These are phyloP conservation scores for Gossypium australe DNA, from an alignment of 345 rosid genomes.

Conservation along the genomic window DNA sequence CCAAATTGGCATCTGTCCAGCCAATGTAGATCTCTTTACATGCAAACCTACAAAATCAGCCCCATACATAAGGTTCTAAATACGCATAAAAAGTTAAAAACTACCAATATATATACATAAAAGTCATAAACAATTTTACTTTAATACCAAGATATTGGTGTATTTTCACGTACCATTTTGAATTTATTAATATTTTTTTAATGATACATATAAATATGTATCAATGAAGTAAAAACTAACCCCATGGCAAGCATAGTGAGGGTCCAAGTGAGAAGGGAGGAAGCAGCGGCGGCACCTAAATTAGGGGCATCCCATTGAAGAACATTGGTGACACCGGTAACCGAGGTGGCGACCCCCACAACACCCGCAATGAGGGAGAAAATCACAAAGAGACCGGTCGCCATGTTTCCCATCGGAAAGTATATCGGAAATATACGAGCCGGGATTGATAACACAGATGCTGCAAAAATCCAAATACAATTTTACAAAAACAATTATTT, in stretches of 20 bases:
- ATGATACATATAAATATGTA: not conserved
- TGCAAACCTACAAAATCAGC: constrained; percentile 30
- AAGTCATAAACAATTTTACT: too few species aligned
- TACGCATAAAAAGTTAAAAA: too few species aligned
- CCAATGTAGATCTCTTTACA: not conserved
- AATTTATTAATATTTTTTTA: too few species aligned
- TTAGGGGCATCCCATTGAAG: constrained; percentile 39
- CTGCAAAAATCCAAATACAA: constrained; percentile 29
- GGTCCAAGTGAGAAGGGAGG: constrained; percentile 54
- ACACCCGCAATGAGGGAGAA: constrained; percentile 72
- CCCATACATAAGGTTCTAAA: not conserved
- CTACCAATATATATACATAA: too few species aligned
- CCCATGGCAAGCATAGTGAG: constrained; percentile 86
- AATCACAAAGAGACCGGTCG: constrained; percentile 65
- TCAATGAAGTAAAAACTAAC: constrained; percentile 23
- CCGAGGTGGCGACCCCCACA: constrained; percentile 69
- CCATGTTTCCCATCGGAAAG: constrained; percentile 85
- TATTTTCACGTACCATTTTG: too few species aligned
- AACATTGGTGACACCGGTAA: constrained; percentile 48
- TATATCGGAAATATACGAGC: constrained; percentile 75
- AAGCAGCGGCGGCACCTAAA: constrained; percentile 63
- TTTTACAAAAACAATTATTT: not conserved
- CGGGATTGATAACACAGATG: constrained; percentile 58
- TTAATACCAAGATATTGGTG: too few species aligned
- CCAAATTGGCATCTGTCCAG: not conserved